A percentile compares a stretch with the other conserved stretches of the same genome.
These are phyloP conservation scores for Kwoniella europaea DNA, from an alignment of 768 basidiomycete species.

Conservation along the genomic window DNA sequence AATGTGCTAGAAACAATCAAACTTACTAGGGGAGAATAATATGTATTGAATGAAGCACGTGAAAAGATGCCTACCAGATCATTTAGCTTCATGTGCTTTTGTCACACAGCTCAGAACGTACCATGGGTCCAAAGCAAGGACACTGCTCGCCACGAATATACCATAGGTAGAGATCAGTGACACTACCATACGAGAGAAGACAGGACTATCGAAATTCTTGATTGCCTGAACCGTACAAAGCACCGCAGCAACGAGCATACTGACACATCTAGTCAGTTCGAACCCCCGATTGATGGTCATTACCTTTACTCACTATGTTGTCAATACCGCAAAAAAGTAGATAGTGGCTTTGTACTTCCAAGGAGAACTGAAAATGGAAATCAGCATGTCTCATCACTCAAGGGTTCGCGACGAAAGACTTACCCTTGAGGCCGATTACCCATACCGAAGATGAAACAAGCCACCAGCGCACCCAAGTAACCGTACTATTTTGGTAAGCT, in stretches of 20 bases:
- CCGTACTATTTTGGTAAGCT: slow-evolving; percentile 65
- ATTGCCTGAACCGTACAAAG: slow-evolving; percentile 77
- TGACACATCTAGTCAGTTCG: slow-evolving; percentile 3
- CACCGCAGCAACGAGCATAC: slow-evolving; percentile 78
- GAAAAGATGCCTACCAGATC: slow-evolving; percentile 68
- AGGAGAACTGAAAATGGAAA: slow-evolving; percentile 64
- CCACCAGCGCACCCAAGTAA: slow-evolving; percentile 82
- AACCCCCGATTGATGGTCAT: neutral
- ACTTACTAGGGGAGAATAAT: slow-evolving; percentile 71
- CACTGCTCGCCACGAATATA: slow-evolving; percentile 73
- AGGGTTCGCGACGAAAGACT: slow-evolving; percentile 25
- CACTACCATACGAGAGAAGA: slow-evolving; percentile 75
- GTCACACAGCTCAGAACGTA: slow-evolving; percentile 14
- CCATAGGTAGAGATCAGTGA: slow-evolving; percentile 87
- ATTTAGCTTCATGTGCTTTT: neutral
- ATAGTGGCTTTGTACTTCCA: slow-evolving; percentile 86
- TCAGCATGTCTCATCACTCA: slow-evolving; percentile 34
- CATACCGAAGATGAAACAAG: slow-evolving; percentile 92
- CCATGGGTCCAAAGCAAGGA: slow-evolving; percentile 93
- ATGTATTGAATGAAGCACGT: slow-evolving; percentile 90
- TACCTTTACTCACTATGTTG: slow-evolving; percentile 65
- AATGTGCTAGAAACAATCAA: slow-evolving; percentile 62
- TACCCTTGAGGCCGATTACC: slow-evolving; percentile 90
- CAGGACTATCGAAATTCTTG: slow-evolving; percentile 67
- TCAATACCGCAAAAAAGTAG: slow-evolving; percentile 74